Percentiles rank a stretch among this genome's conserved stretches.
phyloP scores from a whole-genome alignment of 2,329 filamentous ascomycete species.

The Aspergillus neotritici region DNA sequence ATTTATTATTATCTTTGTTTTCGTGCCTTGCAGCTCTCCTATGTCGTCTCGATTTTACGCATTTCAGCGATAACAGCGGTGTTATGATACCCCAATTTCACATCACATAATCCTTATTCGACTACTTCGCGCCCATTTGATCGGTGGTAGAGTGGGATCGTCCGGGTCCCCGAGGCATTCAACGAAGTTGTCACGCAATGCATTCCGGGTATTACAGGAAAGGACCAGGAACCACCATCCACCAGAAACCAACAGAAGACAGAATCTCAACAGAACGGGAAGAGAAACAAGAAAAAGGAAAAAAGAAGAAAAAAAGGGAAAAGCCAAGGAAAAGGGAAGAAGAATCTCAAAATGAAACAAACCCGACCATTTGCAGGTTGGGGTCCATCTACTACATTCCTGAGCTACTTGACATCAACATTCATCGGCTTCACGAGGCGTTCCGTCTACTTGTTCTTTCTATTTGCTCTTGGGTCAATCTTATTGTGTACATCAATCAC shows the following conservation, averaged over 20 bases:
- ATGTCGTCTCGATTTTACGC: conserved; percentile 24
- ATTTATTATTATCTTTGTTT: conserved; percentile 12
- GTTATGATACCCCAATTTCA: conserved; percentile 38
- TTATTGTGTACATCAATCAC: conserved; percentile 8
- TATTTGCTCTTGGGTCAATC: not conserved
- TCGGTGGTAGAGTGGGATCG: not conserved
- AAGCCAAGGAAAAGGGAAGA: no score
- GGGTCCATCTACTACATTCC: not conserved
- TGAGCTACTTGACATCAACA: not conserved
- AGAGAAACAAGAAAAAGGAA: no score
- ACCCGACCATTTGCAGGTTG: no score
- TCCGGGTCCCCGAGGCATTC: not conserved
- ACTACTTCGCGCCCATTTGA: conserved; percentile 3
- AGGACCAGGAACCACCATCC: no score
- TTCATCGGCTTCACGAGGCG: not conserved
- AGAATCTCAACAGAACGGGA: no score
- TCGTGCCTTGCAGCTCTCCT: conserved; percentile 12
- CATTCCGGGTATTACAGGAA: no score
- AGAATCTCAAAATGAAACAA: no score
- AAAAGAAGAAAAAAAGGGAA: no score
- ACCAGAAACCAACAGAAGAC: no score
- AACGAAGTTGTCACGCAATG: not conserved
- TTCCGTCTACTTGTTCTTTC: not conserved
- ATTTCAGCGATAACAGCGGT: conserved; percentile 28
- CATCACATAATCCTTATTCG: conserved; percentile 24